Evolutionary conservation across 352 stramenopile species (phyloP), one percentile per base, ranked within the genome.

Genomic region (Saprolegnia parasitica): DNA sequence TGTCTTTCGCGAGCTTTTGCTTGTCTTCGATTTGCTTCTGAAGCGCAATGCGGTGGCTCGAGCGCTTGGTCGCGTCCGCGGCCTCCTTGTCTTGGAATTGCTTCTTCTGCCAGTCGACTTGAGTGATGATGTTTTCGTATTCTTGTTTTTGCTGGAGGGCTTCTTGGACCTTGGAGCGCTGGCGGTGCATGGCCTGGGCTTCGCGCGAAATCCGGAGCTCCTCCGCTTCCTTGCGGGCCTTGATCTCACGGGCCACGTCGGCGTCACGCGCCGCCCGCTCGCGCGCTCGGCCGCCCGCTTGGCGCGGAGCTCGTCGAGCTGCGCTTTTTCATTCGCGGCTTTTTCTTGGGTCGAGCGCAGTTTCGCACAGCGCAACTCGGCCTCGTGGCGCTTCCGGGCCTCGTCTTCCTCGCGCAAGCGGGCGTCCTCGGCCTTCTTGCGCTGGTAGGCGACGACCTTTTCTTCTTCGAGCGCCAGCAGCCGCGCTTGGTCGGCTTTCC

Each of bases 21-120:
- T 96, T 96, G 60, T 93, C 87, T 66, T 95, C 84, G 61, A 98
- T 98, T 77, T 98, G 91, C 16, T 88, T 75, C 71, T 97, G 88
- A n/a, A 98, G 68, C 47, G 88, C 86, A 6, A 76, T 68, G 40
- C 90, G 89, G 65, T 97, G 84, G 46, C 79, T 88, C 6, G 74
- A 74, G 11, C 87, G 70, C 45, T 93, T 94, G 50, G 78, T 84
- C 65, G 76, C 78, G 47, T 89, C 78, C 52, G 89, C 78, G 73
- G 90, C 75, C 5, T 67, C 16, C 50, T 89, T 89, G 67, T 91
- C 86, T 46, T 72, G 66, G 29, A 72, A 70, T 39, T 60, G 46
- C 18, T 24, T 15, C 21, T 70, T 70, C 29, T 70, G 42, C 11
- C 71, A 68, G 71, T 96, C 77, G 46, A 96, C 84, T 64, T 95